phyloP scores from a whole-genome alignment of 108 stramenopile genomes.

The Cyclotella sp. region DNA sequence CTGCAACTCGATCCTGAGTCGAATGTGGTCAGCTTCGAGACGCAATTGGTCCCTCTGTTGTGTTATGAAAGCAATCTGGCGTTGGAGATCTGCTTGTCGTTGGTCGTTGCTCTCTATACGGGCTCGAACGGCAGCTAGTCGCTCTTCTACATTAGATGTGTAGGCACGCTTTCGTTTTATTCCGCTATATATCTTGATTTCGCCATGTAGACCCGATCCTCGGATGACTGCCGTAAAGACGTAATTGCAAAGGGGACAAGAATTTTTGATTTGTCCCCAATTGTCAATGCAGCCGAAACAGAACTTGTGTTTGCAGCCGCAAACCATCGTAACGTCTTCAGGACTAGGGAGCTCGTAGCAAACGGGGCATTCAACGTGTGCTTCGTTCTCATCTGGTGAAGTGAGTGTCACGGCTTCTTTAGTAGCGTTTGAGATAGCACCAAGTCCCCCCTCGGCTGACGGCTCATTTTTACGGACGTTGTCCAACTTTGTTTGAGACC shows the following conservation, averaged over 20 bases:
- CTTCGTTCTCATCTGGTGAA: background rate
- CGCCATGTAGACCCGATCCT: background rate
- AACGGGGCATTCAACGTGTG: background rate
- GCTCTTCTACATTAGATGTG: background rate
- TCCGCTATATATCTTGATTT: background rate
- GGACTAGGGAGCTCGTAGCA: background rate
- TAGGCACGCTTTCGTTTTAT: background rate
- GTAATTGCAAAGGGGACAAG: constrained; percentile 1
- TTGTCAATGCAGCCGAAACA: constrained; percentile 9
- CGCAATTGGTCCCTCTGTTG: background rate
- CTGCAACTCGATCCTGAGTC: background rate
- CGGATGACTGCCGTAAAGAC: background rate
- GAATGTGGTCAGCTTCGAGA: background rate
- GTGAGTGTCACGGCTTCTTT: background rate
- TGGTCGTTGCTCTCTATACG: background rate
- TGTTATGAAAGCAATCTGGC: background rate
- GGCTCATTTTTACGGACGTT: background rate
- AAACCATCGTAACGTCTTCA: background rate
- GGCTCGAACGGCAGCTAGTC: background rate
- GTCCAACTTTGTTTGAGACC: background rate
- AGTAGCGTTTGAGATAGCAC: background rate
- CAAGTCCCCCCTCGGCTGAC: background rate
- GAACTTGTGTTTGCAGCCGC: constrained; percentile 17
- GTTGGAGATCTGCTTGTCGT: background rate
- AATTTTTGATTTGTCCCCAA: constrained; percentile 5